Conservation (phyloP, 1,284 basidiomycete genomes). For the Cryptococcus maquisensis region DNA sequence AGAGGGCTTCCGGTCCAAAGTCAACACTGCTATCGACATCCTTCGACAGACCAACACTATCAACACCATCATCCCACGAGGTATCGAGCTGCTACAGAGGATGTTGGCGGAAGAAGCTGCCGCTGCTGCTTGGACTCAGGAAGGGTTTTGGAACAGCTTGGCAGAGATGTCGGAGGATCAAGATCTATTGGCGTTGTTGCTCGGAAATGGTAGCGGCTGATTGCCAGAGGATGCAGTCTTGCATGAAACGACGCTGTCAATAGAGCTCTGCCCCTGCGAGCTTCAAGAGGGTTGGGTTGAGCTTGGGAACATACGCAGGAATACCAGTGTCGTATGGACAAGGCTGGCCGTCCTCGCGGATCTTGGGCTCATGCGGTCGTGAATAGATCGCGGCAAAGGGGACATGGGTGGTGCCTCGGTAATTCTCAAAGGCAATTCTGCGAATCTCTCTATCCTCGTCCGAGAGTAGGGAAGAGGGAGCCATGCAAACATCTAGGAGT, state of each 20-base stretch:
- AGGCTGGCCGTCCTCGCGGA: conserved; percentile 13
- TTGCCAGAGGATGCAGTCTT: no score
- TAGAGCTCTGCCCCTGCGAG: conserved; percentile 13
- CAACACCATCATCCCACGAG: conserved; percentile 14
- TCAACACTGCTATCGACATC: conserved; percentile 8
- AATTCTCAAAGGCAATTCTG: conserved; percentile 11
- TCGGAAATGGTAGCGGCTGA: not conserved
- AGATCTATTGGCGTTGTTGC: no score
- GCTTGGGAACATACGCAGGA: conserved; percentile 1
- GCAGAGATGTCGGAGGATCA: no score
- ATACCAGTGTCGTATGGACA: conserved; percentile 20
- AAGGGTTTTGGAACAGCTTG: not conserved
- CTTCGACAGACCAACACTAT: not conserved
- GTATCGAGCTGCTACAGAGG: conserved; percentile 11
- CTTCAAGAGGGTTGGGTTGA: conserved; percentile 1
- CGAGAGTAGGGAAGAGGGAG: conserved; percentile 17
- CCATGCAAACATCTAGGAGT: conserved; percentile 18
- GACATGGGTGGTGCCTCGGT: conserved; percentile 23
- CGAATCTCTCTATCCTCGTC: conserved; percentile 18
- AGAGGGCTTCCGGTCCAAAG: conserved; percentile 3
- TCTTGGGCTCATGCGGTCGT: conserved; percentile 10
- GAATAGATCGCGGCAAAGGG: conserved; percentile 21
- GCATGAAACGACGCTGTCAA: not conserved
- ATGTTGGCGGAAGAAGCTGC: conserved; percentile 15
- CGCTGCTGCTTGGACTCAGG: not conserved